Evolutionary conservation across 2,329 filamentous ascomycete species (phyloP).

Genomic region (Ophiostoma himal-ulmi): DNA sequence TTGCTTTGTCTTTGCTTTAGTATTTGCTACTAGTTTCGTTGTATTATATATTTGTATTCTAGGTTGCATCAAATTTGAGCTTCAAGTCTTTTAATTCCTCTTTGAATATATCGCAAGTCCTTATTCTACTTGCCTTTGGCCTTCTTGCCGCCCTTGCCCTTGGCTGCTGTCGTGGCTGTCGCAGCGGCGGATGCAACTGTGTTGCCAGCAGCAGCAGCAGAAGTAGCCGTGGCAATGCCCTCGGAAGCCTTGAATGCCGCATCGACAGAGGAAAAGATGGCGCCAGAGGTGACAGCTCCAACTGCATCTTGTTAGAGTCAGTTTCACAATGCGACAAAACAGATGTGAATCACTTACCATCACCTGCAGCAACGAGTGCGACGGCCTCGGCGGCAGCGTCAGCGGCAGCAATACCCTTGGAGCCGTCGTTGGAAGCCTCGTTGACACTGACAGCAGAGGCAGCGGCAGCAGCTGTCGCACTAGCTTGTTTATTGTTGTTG

Average conservation of each 20-base stretch:
- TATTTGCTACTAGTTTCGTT: not conserved
- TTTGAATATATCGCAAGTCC: not conserved
- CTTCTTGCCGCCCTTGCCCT: constrained; percentile 17
- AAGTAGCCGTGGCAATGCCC: constrained; percentile 16
- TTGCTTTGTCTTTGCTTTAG: not conserved
- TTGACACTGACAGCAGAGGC: not conserved
- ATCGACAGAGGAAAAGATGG: constrained; percentile 24
- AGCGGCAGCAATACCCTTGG: constrained; percentile 18
- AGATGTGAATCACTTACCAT: constrained; percentile 9
- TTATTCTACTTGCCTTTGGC: constrained; percentile 18
- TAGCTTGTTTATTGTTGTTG: not conserved
- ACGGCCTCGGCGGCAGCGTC: constrained; percentile 20
- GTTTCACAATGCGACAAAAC: not conserved
- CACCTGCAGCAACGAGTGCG: constrained; percentile 23
- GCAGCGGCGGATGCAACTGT: not conserved
- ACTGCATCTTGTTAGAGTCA: constrained; percentile 13
- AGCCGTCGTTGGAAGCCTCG: not conserved
- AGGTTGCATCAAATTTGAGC: not conserved
- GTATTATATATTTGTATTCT: not conserved
- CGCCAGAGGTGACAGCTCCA: constrained; percentile 23
- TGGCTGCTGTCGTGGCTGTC: constrained; percentile 10
- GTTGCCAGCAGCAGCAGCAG: constrained; percentile 13
- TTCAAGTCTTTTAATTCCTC: not conserved
- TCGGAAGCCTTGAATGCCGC: constrained; percentile 22
- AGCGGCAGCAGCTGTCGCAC: not conserved